These are phyloP conservation scores for Calonectria naviculata DNA, from an alignment of 2,329 filamentous ascomycete species.

Conservation along the genomic window DNA sequence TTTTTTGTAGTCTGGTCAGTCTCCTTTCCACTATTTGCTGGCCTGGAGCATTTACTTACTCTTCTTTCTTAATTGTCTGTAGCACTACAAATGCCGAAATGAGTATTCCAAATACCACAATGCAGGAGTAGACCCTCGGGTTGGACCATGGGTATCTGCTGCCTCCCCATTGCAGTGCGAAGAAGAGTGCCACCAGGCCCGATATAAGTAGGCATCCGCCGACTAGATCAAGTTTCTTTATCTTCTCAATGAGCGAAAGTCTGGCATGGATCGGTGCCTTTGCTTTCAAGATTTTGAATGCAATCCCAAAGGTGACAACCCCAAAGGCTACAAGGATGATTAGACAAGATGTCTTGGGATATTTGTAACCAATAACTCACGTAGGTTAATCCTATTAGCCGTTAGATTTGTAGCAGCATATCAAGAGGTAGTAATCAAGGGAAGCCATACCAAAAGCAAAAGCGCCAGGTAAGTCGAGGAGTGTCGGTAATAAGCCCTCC, in stretches of 20 bases:
- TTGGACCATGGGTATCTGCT: not conserved
- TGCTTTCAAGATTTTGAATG: not conserved
- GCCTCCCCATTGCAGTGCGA: not conserved
- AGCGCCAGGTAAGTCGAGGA: not conserved
- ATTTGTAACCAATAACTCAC: not conserved
- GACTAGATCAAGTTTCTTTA: not conserved
- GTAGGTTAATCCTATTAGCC: constrained; percentile 10
- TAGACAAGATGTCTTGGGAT: not conserved
- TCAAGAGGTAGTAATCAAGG: not conserved
- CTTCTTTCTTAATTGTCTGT: not conserved
- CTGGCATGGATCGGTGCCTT: not conserved
- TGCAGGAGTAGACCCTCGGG: not conserved
- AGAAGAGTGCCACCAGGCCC: not conserved
- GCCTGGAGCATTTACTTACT: not conserved
- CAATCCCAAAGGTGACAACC: not conserved
- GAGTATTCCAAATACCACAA: not conserved
- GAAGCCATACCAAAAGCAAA: not conserved
- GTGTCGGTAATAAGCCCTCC: not conserved
- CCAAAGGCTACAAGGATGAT: not conserved
- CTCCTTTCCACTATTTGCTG: not conserved
- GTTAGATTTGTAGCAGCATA: not conserved
- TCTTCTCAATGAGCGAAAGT: not conserved
- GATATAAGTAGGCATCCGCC: not conserved
- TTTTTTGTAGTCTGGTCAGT: not conserved
- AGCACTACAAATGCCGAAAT: not conserved